These are phyloP conservation scores for Prinsepia uniflora DNA, from an alignment of 306 rosid species.

Conservation along the genomic window DNA sequence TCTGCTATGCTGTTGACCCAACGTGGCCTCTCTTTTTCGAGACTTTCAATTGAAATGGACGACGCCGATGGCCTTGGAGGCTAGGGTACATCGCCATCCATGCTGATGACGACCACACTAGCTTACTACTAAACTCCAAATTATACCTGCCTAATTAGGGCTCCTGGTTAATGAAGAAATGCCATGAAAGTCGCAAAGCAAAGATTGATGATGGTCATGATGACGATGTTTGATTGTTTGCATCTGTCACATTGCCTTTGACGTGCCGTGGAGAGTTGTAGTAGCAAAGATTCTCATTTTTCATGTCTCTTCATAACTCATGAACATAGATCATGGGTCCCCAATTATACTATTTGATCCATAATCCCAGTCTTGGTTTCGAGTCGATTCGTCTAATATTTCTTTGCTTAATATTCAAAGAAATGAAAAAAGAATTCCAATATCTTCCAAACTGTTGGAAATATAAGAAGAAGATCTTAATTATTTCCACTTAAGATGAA, in stretches of 20 bases:
- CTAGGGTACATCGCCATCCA: neutral
- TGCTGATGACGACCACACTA: neutral
- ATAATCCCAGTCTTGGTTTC: too few species aligned
- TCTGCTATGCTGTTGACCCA: slow-evolving; percentile 14
- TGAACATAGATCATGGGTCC: neutral
- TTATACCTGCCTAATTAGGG: neutral
- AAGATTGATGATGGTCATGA: neutral
- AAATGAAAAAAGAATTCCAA: too few species aligned
- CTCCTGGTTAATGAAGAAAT: neutral
- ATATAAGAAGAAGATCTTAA: neutral
- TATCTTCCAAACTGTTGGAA: too few species aligned
- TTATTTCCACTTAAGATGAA: neutral
- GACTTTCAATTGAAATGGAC: neutral
- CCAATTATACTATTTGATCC: neutral
- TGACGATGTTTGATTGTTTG: slow-evolving; percentile 12
- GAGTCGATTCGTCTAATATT: too few species aligned
- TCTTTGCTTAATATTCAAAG: too few species aligned
- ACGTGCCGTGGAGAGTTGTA: slow-evolving; percentile 46
- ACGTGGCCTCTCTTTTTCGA: neutral
- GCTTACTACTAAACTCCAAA: neutral
- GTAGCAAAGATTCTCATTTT: slow-evolving; percentile 5
- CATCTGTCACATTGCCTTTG: slow-evolving; percentile 20
- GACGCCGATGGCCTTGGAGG: neutral
- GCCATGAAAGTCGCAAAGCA: slow-evolving; percentile 5
- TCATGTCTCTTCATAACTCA: neutral